Evolutionary conservation across 139 green algal genomes (phyloP).

Genomic region (Chlamydomonas applanata): DNA sequence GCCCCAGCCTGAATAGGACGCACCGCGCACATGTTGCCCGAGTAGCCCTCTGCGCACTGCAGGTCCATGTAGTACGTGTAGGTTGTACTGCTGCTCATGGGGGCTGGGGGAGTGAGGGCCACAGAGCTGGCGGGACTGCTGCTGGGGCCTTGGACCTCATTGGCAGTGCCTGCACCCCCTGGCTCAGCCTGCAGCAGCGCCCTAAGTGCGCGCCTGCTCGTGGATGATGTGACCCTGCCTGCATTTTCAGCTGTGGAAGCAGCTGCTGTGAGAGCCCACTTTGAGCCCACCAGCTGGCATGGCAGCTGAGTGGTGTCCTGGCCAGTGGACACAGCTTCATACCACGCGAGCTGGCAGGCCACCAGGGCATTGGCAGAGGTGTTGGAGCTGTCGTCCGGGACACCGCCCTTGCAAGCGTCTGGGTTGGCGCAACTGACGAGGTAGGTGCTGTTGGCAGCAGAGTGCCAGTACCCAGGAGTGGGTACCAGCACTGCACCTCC

Average conservation of each 20-base stretch:
- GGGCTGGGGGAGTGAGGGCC: too few species aligned
- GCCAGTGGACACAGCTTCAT: not conserved
- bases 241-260: not conserved
- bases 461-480: slow-evolving; percentile 19
- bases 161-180: too few species aligned
- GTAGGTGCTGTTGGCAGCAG: slow-evolving; percentile 18
- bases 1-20: too few species aligned
- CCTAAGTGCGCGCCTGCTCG: too few species aligned
- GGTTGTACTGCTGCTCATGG: too few species aligned
- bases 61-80: slow-evolving; percentile 3
- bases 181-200: too few species aligned
- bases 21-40: slow-evolving; percentile 28
- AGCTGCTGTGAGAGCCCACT: slow-evolving; percentile 17
- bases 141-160: too few species aligned
- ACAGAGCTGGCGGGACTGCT: too few species aligned
- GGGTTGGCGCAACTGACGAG: slow-evolving; percentile 30
- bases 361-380: too few species aligned
- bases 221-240: too few species aligned
- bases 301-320: not conserved
- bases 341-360: not conserved
- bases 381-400: too few species aligned
- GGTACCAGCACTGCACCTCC: slow-evolving; percentile 24
- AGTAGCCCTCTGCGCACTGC: slow-evolving; percentile 25
- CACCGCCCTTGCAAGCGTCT: slow-evolving; percentile 14
- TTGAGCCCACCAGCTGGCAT: not conserved